Percentiles rank a stretch among this genome's conserved stretches.
phyloP scores from a whole-genome alignment of 768 basidiomycete genomes.

The Phylloporus sp. region DNA sequence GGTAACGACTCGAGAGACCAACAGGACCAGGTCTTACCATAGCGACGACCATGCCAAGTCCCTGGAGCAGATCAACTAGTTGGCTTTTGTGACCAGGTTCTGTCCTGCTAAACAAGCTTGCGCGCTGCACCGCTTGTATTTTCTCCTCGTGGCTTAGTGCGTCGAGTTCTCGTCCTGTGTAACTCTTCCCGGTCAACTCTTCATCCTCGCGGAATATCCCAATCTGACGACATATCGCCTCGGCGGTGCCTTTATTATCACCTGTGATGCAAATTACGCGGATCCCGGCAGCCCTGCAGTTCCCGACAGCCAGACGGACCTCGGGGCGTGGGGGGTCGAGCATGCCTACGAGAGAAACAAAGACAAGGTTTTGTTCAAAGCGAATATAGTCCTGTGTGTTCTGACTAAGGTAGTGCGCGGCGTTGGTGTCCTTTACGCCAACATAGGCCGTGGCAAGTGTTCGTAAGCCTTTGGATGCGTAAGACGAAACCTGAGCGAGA shows the following conservation, averaged over 20 bases:
- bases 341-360: conserved; percentile 97
- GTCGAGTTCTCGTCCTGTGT: conserved; percentile 90
- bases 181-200: conserved; percentile 91
- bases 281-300: conserved; percentile 90
- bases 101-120: conserved; percentile 87
- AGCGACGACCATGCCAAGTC: conserved; percentile 87
- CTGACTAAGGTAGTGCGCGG: conserved; percentile 76
- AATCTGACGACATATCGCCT: conserved; percentile 94
- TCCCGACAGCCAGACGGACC: conserved; percentile 78
- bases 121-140: conserved; percentile 78
- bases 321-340: conserved; percentile 96
- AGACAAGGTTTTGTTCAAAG: conserved; percentile 89
- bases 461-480: conserved; percentile 79
- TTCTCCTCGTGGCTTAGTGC: conserved; percentile 76
- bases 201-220: conserved; percentile 87
- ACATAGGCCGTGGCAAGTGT: conserved; percentile 90
- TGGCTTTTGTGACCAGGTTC: conserved; percentile 94
- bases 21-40: conserved; percentile 56
- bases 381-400: conserved; percentile 76
- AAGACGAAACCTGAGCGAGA: conserved; percentile 60
- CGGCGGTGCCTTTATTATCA: conserved; percentile 96
- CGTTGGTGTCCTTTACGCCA: conserved; percentile 70
- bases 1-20: conserved; percentile 7
- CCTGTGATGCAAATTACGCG: conserved; percentile 97
- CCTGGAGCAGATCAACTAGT: conserved; percentile 90